Conservation (phyloP, 768 basidiomycete genomes). For the Hirschioporus abietinus region DNA sequence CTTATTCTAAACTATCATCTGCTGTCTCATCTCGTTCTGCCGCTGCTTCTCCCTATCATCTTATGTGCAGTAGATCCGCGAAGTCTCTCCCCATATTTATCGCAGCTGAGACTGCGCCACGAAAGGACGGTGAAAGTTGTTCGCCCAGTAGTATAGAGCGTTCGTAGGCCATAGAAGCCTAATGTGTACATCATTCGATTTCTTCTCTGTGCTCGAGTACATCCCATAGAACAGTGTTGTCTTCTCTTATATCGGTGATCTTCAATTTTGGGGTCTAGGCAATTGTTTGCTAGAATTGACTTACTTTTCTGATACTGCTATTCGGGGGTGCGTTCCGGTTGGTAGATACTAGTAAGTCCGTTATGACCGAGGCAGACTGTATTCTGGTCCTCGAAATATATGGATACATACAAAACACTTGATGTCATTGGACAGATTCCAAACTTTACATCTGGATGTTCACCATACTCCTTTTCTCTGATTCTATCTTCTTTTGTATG, state of each 20-base stretch:
- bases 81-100: not conserved
- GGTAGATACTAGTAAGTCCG: not conserved
- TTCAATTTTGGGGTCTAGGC: not conserved
- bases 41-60: not conserved
- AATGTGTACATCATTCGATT: not conserved
- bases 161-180: not conserved
- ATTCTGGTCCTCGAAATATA: no score
- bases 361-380: not conserved
- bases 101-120: not conserved
- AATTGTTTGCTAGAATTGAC: not conserved
- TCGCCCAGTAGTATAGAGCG: not conserved
- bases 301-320: not conserved
- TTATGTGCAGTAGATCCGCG: not conserved
- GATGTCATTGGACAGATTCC: not conserved
- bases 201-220: not conserved
- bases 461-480: not conserved
- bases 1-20: conserved; percentile 1
- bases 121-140: not conserved
- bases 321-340: not conserved
- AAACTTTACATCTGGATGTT: not conserved
- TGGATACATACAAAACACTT: not conserved
- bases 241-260: not conserved
- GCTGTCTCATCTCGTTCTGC: not conserved
- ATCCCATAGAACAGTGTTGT: not conserved
- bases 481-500: not conserved